These are phyloP conservation scores for Sugiyamaella novakii DNA, from an alignment of 1,139 yeast genomes.

Conservation along the genomic window DNA sequence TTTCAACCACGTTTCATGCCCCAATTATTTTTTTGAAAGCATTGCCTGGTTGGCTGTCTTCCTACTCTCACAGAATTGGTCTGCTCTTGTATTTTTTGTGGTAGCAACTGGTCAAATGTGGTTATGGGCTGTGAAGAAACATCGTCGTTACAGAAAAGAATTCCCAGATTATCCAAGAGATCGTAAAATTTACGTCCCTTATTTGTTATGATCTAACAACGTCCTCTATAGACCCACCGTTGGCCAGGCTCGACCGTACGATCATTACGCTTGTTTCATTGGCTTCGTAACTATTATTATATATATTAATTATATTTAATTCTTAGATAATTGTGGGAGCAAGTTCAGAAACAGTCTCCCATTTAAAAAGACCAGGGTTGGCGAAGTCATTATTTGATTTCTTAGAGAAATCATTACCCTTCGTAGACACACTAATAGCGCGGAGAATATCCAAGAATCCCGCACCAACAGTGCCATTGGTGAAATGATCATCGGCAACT, in stretches of 20 bases:
- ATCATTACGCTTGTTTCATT: too few species aligned
- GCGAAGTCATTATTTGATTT: conserved; percentile 52
- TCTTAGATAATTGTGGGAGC: conserved; percentile 19
- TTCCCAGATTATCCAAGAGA: conserved; percentile 77
- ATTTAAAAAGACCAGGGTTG: conserved; percentile 59
- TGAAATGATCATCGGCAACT: conserved; percentile 38
- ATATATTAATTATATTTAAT: background rate
- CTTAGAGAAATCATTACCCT: conserved; percentile 43
- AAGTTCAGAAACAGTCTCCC: conserved; percentile 43
- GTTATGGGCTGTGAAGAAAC: conserved; percentile 76
- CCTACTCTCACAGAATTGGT: conserved; percentile 73
- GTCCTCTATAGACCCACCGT: too few species aligned
- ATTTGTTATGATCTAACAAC: conserved; percentile 40
- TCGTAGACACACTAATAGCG: conserved; percentile 45
- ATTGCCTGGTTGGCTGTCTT: conserved; percentile 73
- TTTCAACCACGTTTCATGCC: conserved; percentile 52
- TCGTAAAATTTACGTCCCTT: conserved; percentile 70
- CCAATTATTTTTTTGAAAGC: conserved; percentile 89
- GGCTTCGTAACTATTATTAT: too few species aligned
- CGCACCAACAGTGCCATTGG: conserved; percentile 26
- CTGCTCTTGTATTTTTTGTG: conserved; percentile 66
- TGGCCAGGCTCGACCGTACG: too few species aligned
- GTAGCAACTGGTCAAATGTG: conserved; percentile 81
- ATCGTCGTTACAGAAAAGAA: conserved; percentile 63
- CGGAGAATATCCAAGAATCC: conserved; percentile 29